These are phyloP conservation scores for Daucus carota DNA, from an alignment of 129 eudicot species.

Conservation along the genomic window DNA sequence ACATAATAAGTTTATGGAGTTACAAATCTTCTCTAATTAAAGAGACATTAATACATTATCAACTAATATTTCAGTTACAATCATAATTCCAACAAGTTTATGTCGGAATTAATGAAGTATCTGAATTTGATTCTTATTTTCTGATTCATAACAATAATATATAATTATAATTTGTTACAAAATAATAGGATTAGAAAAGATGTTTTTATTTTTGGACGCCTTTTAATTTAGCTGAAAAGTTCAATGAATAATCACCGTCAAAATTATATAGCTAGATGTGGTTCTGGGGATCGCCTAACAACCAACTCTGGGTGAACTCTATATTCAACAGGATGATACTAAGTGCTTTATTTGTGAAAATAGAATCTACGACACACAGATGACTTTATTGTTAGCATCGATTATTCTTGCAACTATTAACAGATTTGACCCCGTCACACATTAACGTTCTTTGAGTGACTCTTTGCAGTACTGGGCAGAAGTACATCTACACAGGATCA, in stretches of 20 bases:
- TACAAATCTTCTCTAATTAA: too few species aligned
- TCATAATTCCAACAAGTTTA: too few species aligned
- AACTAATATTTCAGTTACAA: too few species aligned
- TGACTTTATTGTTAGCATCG: not conserved
- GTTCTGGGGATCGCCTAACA: not conserved
- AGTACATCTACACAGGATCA: conserved; percentile 93
- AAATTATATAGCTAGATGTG: not conserved
- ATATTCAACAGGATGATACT: not conserved
- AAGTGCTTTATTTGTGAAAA: not conserved
- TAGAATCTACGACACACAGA: not conserved
- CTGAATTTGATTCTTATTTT: not conserved
- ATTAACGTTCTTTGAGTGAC: not conserved
- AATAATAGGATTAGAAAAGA: too few species aligned
- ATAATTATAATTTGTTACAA: not conserved
- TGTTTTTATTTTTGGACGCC: too few species aligned
- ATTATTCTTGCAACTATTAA: not conserved
- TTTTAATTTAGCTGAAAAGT: not conserved
- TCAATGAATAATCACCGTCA: not conserved
- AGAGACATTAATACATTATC: too few species aligned
- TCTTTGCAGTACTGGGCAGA: conserved; percentile 78
- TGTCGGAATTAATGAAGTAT: not conserved
- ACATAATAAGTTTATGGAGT: too few species aligned
- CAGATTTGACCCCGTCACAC: not conserved
- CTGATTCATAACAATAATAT: not conserved
- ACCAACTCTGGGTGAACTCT: not conserved